Evolutionary conservation across 2,329 filamentous ascomycete genomes (phyloP), one percentile per base, ranked within the genome.

Genomic region (Calonectria honghensis): DNA sequence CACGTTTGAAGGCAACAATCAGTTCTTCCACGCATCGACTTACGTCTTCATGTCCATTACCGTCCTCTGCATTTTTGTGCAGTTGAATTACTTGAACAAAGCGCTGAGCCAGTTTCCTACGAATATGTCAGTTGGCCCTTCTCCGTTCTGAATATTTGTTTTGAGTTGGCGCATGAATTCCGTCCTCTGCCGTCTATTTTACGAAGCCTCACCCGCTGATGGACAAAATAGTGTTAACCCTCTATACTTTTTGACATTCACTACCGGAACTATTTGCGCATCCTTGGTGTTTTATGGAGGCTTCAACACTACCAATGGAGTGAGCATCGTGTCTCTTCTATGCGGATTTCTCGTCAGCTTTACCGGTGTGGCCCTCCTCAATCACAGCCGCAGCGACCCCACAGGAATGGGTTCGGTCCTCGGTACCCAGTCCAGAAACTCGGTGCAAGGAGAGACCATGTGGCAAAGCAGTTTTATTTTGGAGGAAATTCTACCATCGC

Each of bases 41-140:
- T 69, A 69, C 24, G 16, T 69, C 18, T 69, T 69, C 18, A 66
- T 65, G 59, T 57, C 32, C 3, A 24, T 52, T 16, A 66, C 52
- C 37, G 48, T 35, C 3, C 29, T 29, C 3, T 72, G 69, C n/a
- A 72, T 72, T 51, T 31, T 72, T 14, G 32, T 54, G 20, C 69
- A 72, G 37, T 24, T 72, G 51, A 72, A 72, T 51, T 72, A 66
- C 48, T 51, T 72, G 24, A 72, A 72, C 61, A 72, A 59, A 20
- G 69, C 61, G 3, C 69, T 72, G 1, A 20, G 18, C 31, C 27
- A 39, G 14, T 72, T 72, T 45, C 69, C 69, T 16, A 57, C 35
- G 3, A 66, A 57, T 16, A 72, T 72, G 69, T 66, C 39, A 6
- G 65, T 57, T 41, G 4, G 6, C 20, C 32, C 14, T 35, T 9